A percentile compares a stretch with the other conserved stretches of the same genome.
Evolutionary conservation across 805 yeast species (phyloP).

Genomic region (Ogataea siamensis): DNA sequence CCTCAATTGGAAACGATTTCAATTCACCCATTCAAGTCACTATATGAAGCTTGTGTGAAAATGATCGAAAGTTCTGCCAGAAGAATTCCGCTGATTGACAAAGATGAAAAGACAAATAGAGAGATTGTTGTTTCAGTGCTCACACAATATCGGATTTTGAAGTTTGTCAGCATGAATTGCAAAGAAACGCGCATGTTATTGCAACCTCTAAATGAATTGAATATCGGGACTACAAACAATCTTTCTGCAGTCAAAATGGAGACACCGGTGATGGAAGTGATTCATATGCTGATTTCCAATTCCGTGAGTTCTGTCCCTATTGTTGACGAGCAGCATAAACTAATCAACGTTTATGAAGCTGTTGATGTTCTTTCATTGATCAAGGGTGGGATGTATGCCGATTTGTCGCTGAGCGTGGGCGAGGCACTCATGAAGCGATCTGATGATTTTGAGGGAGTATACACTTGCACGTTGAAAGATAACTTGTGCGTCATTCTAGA

Average conservation of each 20-base stretch:
- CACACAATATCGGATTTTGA: conserved; percentile 93
- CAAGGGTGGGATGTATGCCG: conserved; percentile 92
- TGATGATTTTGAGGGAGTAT: conserved; percentile 96
- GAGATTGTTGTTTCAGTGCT: conserved; percentile 94
- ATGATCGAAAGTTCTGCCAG: conserved; percentile 88
- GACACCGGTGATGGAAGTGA: conserved; percentile 92
- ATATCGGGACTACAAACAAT: conserved; percentile 53
- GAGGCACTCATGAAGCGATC: conserved; percentile 92
- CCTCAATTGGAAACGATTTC: conserved; percentile 82
- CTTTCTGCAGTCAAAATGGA: conserved; percentile 82
- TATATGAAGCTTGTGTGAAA: conserved; percentile 89
- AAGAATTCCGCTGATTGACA: conserved; percentile 91
- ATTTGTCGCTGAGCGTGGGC: conserved; percentile 86
- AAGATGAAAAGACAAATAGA: conserved; percentile 86
- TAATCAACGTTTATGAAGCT: conserved; percentile 92
- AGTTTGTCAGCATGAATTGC: conserved; percentile 94
- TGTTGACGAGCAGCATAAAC: conserved; percentile 61
- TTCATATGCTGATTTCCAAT: conserved; percentile 70
- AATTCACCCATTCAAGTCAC: conserved; percentile 84
- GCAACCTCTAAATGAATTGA: conserved; percentile 69
- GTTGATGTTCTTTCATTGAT: conserved; percentile 90
- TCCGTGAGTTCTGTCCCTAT: conserved; percentile 94
- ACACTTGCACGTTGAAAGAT: conserved; percentile 88
- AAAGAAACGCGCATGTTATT: conserved; percentile 84
- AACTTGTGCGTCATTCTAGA: conserved; percentile 86